Percentiles rank a stretch among this genome's conserved stretches.
Evolutionary conservation across 805 yeast genomes (phyloP).

Genomic region (Starmerella sirachaensis): DNA sequence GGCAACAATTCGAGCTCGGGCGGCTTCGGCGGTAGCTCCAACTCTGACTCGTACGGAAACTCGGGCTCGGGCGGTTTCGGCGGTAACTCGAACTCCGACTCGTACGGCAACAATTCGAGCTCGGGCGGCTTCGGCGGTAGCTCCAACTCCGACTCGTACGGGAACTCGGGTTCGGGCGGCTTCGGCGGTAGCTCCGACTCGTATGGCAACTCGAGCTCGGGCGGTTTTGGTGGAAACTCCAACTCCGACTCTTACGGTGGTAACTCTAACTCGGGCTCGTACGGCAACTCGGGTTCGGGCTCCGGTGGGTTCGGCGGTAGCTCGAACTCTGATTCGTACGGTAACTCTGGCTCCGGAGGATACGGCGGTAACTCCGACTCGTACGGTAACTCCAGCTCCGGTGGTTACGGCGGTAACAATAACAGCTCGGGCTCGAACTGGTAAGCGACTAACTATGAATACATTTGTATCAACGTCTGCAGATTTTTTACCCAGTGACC

Average conservation of each 20-base stretch:
- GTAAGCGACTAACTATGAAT: conserved; percentile 7
- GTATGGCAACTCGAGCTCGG: conserved; percentile 23
- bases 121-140: conserved; percentile 5
- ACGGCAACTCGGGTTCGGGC: conserved; percentile 26
- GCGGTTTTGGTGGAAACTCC: conserved; percentile 16
- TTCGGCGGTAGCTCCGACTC: conserved; percentile 26
- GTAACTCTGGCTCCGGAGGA: conserved; percentile 21
- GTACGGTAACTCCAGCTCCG: conserved; percentile 23
- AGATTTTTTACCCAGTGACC: neutral
- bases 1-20: conserved; percentile 4
- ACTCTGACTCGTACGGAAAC: conserved; percentile 1
- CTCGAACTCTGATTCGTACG: conserved; percentile 10
- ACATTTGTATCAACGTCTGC: neutral
- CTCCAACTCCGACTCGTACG: conserved; percentile 23
- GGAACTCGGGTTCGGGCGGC: conserved; percentile 18
- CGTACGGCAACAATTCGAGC: conserved; percentile 26
- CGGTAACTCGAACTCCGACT: conserved; percentile 24
- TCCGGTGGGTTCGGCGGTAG: conserved; percentile 9
- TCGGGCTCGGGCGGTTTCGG: conserved; percentile 11
- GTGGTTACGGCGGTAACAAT: conserved; percentile 23
- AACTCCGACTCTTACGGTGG: conserved; percentile 11
- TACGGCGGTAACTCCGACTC: conserved; percentile 29
- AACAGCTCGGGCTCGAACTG: conserved; percentile 19
- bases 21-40: conserved; percentile 14
- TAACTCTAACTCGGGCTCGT: conserved; percentile 26